Evolutionary conservation across 805 yeast species (phyloP).

Genomic region (Kuraishia cidri): DNA sequence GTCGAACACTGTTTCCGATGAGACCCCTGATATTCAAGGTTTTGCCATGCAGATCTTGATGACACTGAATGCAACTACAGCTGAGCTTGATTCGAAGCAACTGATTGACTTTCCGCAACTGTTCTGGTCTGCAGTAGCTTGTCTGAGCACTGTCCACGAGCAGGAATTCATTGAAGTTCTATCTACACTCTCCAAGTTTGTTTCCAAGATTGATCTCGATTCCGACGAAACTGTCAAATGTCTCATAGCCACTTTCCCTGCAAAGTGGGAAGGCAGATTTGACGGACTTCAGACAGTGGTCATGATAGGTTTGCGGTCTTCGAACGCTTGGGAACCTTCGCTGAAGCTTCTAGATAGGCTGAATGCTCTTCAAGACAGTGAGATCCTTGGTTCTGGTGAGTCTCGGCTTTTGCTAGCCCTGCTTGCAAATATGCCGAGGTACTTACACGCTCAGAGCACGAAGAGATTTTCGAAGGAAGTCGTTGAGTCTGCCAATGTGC

Average conservation of each 20-base stretch:
- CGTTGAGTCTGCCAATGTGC: constrained; percentile 40
- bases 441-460: constrained; percentile 68
- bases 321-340: constrained; percentile 72
- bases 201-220: constrained; percentile 79
- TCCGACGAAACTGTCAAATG: constrained; percentile 81
- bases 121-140: constrained; percentile 93
- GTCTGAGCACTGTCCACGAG: constrained; percentile 83
- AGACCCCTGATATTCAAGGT: constrained; percentile 83
- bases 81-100: constrained; percentile 71
- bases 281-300: constrained; percentile 80
- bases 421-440: constrained; percentile 75
- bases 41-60: constrained; percentile 95
- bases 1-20: constrained; percentile 89
- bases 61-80: constrained; percentile 90
- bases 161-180: constrained; percentile 86
- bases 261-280: constrained; percentile 92
- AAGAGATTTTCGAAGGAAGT: constrained; percentile 41
- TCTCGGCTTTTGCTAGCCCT: constrained; percentile 64
- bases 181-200: constrained; percentile 72
- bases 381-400: constrained; percentile 66
- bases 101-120: constrained; percentile 85
- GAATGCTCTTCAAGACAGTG: constrained; percentile 58
- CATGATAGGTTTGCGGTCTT: constrained; percentile 76
- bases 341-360: constrained; percentile 66
- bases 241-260: constrained; percentile 80